Percentiles rank a stretch among this genome's conserved stretches.
Conservation (phyloP, 805 yeast species). For the Candida multigemmis region DNA sequence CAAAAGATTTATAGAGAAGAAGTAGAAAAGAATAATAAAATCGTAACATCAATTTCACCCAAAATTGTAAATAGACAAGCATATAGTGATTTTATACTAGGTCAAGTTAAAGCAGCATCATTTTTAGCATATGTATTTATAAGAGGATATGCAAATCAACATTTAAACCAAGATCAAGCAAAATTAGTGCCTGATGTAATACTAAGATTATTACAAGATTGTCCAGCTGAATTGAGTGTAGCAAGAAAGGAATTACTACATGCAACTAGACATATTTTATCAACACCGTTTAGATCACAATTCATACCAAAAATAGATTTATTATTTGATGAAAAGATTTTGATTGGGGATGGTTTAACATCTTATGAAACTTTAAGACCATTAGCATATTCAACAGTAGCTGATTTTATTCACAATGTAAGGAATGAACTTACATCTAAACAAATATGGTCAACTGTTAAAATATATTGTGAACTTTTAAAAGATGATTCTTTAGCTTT, state of each 20-base stretch:
- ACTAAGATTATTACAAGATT: constrained; percentile 80
- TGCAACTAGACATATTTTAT: constrained; percentile 89
- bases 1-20: constrained; percentile 39
- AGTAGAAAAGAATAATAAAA: constrained; percentile 50
- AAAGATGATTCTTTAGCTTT: constrained; percentile 76
- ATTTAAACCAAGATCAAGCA: constrained; percentile 32
- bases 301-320: constrained; percentile 82
- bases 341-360: constrained; percentile 90
- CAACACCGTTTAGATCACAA: constrained; percentile 75
- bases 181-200: constrained; percentile 80
- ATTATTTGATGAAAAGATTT: constrained; percentile 75
- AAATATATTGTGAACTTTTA: constrained; percentile 69
- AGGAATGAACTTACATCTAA: constrained; percentile 72
- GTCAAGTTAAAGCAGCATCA: constrained; percentile 95
- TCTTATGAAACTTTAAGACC: constrained; percentile 86
- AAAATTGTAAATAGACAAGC: constrained; percentile 66
- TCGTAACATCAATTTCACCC: constrained; percentile 66
- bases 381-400: constrained; percentile 88
- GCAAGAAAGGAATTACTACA: constrained; percentile 90
- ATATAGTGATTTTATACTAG: constrained; percentile 80
- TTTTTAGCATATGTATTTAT: constrained; percentile 88
- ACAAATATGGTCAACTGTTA: constrained; percentile 83
- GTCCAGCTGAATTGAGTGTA: constrained; percentile 87
- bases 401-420: constrained; percentile 90
- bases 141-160: constrained; percentile 67